Evolutionary conservation across 768 basidiomycete genomes (phyloP), one percentile per base, ranked within the genome.

Genomic region (Hydnum rufescens): DNA sequence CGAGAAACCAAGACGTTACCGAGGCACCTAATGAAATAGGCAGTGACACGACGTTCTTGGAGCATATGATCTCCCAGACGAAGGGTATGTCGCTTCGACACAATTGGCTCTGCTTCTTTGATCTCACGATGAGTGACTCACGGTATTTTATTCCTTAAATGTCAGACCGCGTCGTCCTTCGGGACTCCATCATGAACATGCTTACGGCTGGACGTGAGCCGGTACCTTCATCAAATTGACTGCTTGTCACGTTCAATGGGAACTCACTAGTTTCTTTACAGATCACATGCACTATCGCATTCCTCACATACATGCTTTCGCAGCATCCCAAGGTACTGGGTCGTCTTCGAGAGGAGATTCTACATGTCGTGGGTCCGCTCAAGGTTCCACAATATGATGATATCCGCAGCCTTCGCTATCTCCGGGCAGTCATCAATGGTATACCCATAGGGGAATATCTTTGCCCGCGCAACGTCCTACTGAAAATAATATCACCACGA

Each of bases 131-230:
- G n/a, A n/a, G n/a, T n/a, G n/a, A n/a, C n/a, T 23, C 26, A 8
- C 2, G 42, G 51, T 42, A 23, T 29, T 58, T 50, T 26, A 34
- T 50, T 51, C 55, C 25, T 58, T n/a, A n/a, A n/a, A n/a, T n/a
- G n/a, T n/a, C n/a, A 86, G 83, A 86, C 60, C 65, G 65, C 6
- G 67, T 73, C 4, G 62, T 77, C 42, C 81, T 89, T 52, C 75
- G 80, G 22, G 82, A 87, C 64, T 80, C 88, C 57, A 64, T 87
- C 8, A 69, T 87, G 47, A 87, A 76, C 60, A 76, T 86, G 62
- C 66, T 89, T 2, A 67, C 87, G 6, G 85, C 85, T 3, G 73
- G 81, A 23, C 66, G 85, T 52, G 85, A 89, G 64, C 86, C 85
- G 32, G 81, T 80, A 42, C 46, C 74, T 67, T 51, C 42, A 52